These are phyloP conservation scores for Helicocarpus griseus DNA, from an alignment of 2,329 filamentous ascomycete genomes.

Conservation along the genomic window DNA sequence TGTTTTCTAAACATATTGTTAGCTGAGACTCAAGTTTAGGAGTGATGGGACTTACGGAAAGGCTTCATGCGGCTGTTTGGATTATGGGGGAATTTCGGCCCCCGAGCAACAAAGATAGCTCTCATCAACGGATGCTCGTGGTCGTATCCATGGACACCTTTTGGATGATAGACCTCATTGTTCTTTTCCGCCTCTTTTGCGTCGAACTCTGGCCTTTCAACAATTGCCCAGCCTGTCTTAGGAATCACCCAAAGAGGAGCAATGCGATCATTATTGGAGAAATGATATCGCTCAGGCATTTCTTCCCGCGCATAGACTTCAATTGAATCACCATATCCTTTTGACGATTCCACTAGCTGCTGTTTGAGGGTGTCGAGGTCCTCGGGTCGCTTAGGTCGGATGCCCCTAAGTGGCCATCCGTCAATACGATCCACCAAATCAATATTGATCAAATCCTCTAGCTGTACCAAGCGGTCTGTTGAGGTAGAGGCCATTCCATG, in stretches of 20 bases:
- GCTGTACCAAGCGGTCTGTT: constrained; percentile 66
- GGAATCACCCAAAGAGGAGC: constrained; percentile 92
- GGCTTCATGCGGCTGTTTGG: constrained; percentile 68
- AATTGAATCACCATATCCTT: constrained; percentile 52
- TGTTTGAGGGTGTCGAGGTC: constrained; percentile 62
- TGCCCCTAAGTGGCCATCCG: constrained; percentile 86
- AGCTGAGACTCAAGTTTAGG: not conserved
- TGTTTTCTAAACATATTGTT: constrained; percentile 58
- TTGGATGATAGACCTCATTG: constrained; percentile 62
- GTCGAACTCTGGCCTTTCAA: constrained; percentile 69
- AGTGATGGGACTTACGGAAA: constrained; percentile 59
- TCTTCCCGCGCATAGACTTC: constrained; percentile 78
- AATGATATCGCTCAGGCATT: constrained; percentile 92
- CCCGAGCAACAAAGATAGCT: constrained; percentile 85
- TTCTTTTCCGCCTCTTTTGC: constrained; percentile 56
- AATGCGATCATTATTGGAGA: constrained; percentile 76
- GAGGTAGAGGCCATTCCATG: constrained; percentile 97
- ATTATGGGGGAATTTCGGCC: constrained; percentile 81
- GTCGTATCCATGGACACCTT: constrained; percentile 88
- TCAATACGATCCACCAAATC: constrained; percentile 72
- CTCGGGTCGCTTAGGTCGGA: constrained; percentile 63
- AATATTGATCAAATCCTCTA: constrained; percentile 80
- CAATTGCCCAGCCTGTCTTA: constrained; percentile 85
- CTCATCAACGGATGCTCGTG: constrained; percentile 92
- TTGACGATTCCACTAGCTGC: constrained; percentile 39